A percentile compares a stretch with the other conserved stretches of the same genome.
These are phyloP conservation scores for Bipolaris bicolor DNA, from an alignment of 2,329 filamentous ascomycete genomes.

Conservation along the genomic window DNA sequence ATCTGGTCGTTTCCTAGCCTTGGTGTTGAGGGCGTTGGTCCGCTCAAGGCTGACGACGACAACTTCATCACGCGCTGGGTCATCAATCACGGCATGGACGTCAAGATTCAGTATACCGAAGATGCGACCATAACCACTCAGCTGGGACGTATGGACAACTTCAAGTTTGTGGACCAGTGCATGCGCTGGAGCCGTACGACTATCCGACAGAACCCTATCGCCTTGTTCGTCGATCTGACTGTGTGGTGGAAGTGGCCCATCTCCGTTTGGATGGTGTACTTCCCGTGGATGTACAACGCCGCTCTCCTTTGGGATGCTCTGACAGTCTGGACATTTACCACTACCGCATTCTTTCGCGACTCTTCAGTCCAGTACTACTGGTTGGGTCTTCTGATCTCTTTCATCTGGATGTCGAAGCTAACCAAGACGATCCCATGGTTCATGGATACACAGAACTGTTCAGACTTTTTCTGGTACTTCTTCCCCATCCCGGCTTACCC, in stretches of 20 bases:
- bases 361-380: slow-evolving; percentile 5
- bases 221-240: slow-evolving; percentile 26
- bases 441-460: slow-evolving; percentile 12
- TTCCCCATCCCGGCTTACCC: slow-evolving; percentile 14
- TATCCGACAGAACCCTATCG: slow-evolving; percentile 32
- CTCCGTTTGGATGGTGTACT: slow-evolving; percentile 29
- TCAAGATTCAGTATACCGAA: slow-evolving; percentile 59
- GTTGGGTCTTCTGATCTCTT: slow-evolving; percentile 8
- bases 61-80: slow-evolving; percentile 61
- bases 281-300: slow-evolving; percentile 36
- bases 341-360: slow-evolving; percentile 14
- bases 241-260: slow-evolving; percentile 36
- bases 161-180: slow-evolving; percentile 32
- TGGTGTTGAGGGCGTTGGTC: slow-evolving; percentile 16
- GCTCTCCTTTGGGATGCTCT: slow-evolving; percentile 32
- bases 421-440: slow-evolving; percentile 34
- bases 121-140: slow-evolving; percentile 59
- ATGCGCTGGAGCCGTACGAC: slow-evolving; percentile 36
- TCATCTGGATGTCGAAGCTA: slow-evolving; percentile 30
- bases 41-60: slow-evolving; percentile 40
- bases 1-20: background rate
- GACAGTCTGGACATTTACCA: slow-evolving; percentile 13
- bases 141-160: slow-evolving; percentile 36
- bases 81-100: slow-evolving; percentile 54
- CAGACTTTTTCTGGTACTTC: slow-evolving; percentile 28